These are phyloP conservation scores for Aspergillus aculeatinus DNA, from an alignment of 2,329 filamentous ascomycete genomes.

Conservation along the genomic window DNA sequence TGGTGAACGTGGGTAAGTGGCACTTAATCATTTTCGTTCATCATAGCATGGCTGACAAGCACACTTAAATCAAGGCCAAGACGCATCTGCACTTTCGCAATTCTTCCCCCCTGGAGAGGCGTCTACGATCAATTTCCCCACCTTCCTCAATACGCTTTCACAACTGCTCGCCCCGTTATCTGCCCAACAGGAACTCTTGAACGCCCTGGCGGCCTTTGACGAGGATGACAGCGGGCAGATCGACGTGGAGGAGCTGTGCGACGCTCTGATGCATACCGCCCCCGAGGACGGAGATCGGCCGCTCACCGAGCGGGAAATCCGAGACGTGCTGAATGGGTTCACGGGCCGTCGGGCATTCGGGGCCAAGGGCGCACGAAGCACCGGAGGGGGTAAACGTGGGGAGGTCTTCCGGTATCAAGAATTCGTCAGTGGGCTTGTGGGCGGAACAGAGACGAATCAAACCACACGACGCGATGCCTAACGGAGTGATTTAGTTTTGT, in stretches of 20 bases:
- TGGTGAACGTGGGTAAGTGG: constrained; percentile 71
- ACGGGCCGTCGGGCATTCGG: constrained; percentile 80
- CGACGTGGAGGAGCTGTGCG: constrained; percentile 76
- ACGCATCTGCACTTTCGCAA: constrained; percentile 69
- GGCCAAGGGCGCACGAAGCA: constrained; percentile 49
- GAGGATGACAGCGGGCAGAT: constrained; percentile 93
- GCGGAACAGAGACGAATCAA: constrained; percentile 43
- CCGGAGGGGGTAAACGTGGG: constrained; percentile 61
- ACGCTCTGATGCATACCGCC: constrained; percentile 77
- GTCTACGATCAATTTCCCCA: constrained; percentile 76
- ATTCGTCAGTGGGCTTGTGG: constrained; percentile 72
- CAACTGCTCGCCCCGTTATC: constrained; percentile 72
- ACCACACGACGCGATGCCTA: constrained; percentile 19
- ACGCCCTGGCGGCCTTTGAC: constrained; percentile 92
- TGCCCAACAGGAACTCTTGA: constrained; percentile 74
- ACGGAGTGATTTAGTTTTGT: constrained; percentile 3
- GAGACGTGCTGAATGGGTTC: constrained; percentile 84
- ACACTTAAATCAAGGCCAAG: constrained; percentile 61
- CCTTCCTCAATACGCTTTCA: constrained; percentile 81
- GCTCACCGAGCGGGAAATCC: constrained; percentile 72
- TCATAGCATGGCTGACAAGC: constrained; percentile 2
- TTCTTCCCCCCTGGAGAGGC: constrained; percentile 77
- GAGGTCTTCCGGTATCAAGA: constrained; percentile 95
- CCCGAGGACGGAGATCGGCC: constrained; percentile 68
- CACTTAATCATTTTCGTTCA: not conserved